Evolutionary conservation across 2,329 filamentous ascomycete genomes (phyloP).

Genomic region (Colletotrichum godetiae): DNA sequence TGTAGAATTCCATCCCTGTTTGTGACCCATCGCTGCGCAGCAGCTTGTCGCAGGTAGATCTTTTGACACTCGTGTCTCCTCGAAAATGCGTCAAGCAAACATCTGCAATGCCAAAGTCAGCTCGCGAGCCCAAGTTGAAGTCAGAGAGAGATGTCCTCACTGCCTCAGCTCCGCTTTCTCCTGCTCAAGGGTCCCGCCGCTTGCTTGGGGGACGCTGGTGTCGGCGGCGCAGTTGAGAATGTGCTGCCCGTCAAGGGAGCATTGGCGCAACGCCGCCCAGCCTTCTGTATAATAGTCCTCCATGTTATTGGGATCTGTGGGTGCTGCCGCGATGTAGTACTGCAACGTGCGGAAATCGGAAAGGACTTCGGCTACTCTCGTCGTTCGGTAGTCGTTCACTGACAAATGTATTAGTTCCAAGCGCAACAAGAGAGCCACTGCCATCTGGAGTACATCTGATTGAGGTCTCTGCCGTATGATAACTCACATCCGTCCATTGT

Average conservation of each 20-base stretch:
- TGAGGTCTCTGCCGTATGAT: background rate
- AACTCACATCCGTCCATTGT: constrained; percentile 37
- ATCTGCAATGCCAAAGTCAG: constrained; percentile 52
- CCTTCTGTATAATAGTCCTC: constrained; percentile 74
- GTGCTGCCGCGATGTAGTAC: constrained; percentile 69
- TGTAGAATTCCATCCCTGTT: constrained; percentile 64
- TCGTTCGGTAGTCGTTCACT: constrained; percentile 72
- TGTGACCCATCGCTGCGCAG: constrained; percentile 69
- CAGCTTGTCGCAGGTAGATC: constrained; percentile 71
- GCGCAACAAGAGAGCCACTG: background rate
- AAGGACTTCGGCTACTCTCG: constrained; percentile 71
- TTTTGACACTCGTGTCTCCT: constrained; percentile 73
- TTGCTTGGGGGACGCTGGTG: constrained; percentile 64
- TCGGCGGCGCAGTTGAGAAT: constrained; percentile 74
- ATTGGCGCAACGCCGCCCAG: constrained; percentile 72
- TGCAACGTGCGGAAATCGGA: constrained; percentile 72
- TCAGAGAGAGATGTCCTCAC: constrained; percentile 52
- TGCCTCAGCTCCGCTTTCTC: constrained; percentile 71
- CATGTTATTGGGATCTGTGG: constrained; percentile 63
- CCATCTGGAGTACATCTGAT: background rate
- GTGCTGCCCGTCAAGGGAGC: constrained; percentile 70
- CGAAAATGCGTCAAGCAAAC: constrained; percentile 67
- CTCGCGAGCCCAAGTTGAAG: background rate
- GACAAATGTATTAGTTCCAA: constrained; percentile 13
- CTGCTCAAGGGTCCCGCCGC: constrained; percentile 69